phyloP scores from a whole-genome alignment of 345 rosid species.

The Eucalyptus polyanthemos region DNA sequence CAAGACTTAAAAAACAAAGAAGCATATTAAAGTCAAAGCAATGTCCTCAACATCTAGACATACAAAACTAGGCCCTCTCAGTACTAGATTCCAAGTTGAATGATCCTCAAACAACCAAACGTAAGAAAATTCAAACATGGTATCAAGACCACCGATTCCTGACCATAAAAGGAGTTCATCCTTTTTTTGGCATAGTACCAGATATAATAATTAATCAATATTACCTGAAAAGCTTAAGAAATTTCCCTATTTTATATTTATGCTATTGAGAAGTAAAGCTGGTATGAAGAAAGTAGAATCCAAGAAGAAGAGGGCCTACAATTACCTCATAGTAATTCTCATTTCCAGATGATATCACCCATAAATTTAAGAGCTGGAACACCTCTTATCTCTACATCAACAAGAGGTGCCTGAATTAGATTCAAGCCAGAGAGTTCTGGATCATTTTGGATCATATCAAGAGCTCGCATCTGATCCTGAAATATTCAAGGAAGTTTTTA shows the following conservation, averaged over 20 bases:
- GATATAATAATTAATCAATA: not conserved
- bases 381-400: slow-evolving; percentile 95
- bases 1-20: not conserved
- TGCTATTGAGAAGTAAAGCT: not conserved
- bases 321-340: slow-evolving; percentile 33
- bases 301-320: not conserved
- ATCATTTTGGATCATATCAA: slow-evolving; percentile 71
- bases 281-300: not conserved
- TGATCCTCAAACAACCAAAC: not conserved
- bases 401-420: slow-evolving; percentile 72
- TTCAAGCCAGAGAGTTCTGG: slow-evolving; percentile 65
- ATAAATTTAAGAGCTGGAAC: slow-evolving; percentile 84
- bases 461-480: slow-evolving; percentile 95
- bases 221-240: not conserved
- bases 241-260: not conserved
- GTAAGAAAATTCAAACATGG: not conserved
- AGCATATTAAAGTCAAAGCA: not conserved
- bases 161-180: not conserved
- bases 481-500: not conserved
- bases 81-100: not conserved
- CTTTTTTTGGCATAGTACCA: not conserved
- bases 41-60: not conserved
- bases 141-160: not conserved
- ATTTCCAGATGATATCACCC: slow-evolving; percentile 95
- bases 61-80: not conserved